Base-by-base conservation (phyloP, 2,329 filamentous ascomycete species). In the Daldinia sp. region DNA sequence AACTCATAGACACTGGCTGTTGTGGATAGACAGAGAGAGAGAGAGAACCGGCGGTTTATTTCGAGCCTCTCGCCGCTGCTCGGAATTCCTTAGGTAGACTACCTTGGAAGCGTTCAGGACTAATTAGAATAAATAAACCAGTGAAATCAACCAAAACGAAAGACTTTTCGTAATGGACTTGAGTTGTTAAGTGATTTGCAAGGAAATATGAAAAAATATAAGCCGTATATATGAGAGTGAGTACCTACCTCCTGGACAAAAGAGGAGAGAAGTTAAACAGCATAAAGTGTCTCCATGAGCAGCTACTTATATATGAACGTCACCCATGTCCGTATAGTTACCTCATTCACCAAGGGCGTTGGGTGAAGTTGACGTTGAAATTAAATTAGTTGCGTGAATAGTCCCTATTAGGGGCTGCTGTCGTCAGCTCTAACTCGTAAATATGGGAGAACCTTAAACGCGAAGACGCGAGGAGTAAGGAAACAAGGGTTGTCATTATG, bases 121-220 rank as follows among this genome's bases (percentile, higher is more conserved):
- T 59, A 30, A 64, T 63, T 70, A 70, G 64, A 67, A 63, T 54
- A 63, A 69, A 64, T 69, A 69, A 69, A 67, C 61, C 20, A 64
- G 63, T 64, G 30, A 69, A 68, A 68, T 39, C 39, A 60, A 64
- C 23, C 42, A 23, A 55, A 18, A 37, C 12, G 6, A 60, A 60
- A 30, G 12, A 33, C 46, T 18, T 13, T 39, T 18, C 6, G 12
- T 35, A 20, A 2, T 33, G 6, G 6, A 51, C 18, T 4, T 13
- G 12, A 33, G 4, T 1, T 41, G 5, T 35, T 3, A 26, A 28
- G 63, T 55, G 55, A 67, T 51, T 60, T 50, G 5, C 3, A 51
- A 13, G 28, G 15, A 30, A 30, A n/a, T 30, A 37, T 37, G 7
- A 37, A 12, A 37, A 37, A 33, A 33, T 33, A 33, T 33, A 33